phyloP scores from a whole-genome alignment of 164 flowering plant genomes.

The Santalum album region DNA sequence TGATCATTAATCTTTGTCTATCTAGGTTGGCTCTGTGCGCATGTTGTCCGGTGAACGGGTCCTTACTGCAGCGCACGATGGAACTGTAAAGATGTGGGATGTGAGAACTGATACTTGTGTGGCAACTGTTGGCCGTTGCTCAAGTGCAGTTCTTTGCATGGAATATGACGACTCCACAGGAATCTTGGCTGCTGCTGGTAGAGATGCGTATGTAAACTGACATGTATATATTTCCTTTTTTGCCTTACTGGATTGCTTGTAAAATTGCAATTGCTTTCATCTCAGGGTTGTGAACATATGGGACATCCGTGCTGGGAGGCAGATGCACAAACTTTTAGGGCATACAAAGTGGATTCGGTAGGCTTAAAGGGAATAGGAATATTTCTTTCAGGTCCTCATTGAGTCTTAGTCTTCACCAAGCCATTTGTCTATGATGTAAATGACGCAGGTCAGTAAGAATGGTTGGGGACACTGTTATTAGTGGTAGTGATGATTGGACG shows the following conservation, averaged over 20 bases:
- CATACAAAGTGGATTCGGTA: conserved; percentile 94
- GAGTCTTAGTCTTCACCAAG: neutral
- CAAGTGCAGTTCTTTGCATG: conserved; percentile 91
- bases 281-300: conserved; percentile 80
- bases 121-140: conserved; percentile 93
- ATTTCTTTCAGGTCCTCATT: neutral
- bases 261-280: conserved; percentile 8
- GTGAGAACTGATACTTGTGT: conserved; percentile 95
- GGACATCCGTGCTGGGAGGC: conserved; percentile 96
- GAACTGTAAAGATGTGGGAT: conserved; percentile 99
- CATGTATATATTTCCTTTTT: neutral
- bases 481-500: conserved; percentile 99
- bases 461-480: conserved; percentile 83
- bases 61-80: conserved; percentile 95
- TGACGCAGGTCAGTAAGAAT: conserved; percentile 84
- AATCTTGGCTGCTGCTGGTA: conserved; percentile 90
- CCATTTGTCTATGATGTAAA: conserved; percentile 2
- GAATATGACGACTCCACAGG: conserved; percentile 98
- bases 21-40: conserved; percentile 74
- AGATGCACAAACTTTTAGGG: conserved; percentile 90
- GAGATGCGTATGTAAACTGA: conserved; percentile 67
- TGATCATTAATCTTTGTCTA: conserved; percentile 3
- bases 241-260: neutral
- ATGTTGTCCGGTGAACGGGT: conserved; percentile 97
- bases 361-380: conserved; percentile 9